Base-by-base conservation (phyloP, 2,329 filamentous ascomycete genomes). In the Cercospora sp. region DNA sequence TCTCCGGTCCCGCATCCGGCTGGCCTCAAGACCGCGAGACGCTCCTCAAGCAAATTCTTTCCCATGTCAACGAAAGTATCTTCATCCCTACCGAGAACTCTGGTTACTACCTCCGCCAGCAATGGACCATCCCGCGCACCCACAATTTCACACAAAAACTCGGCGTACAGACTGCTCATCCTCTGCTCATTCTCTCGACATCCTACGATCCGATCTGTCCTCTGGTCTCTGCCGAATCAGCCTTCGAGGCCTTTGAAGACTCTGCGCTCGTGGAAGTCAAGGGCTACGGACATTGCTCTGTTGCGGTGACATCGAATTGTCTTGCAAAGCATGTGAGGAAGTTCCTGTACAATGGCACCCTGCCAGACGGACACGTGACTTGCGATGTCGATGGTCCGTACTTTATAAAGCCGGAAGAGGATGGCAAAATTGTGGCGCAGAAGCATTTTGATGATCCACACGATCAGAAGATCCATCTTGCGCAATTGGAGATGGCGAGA, bases 141-240 rank as follows among this genome's bases (percentile, higher is more conserved):
- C 70, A 72, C 64, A 69, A 72, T 60, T 72, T 72, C 60, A 67
- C 66, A 3, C 71, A 71, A 42, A 60, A 60, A 6, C 12, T 60
- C 2, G 45, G 63, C 16, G 70, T 71, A 5, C 28, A 66, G 28
- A 73, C 71, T 3, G 67, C 64, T 2, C 70, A 73, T 58, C 71
- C 71, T 9, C 16, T 73, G 1, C 64, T 73, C 7, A 65, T 73
- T 3, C 64, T 72, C 5, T 72, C 70, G 0, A 73, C 70, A 3
- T 68, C 71, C 9, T 73, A 71, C 31, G 71, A 73, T 20, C 71
- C 71, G 1, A 71, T 73, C 51, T 73, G 70, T 61, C 71, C 71
- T 23, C 59, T 73, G 5, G 36, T 72, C 23, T 72, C 71, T 12
- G 71, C 71, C 18, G 66, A 67, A 64, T 30, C 68, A 13, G 70